Percentiles rank a stretch among this genome's conserved stretches.
Evolutionary conservation across 306 rosid genomes (phyloP).

Genomic region (Chamaecrista fasciculata): DNA sequence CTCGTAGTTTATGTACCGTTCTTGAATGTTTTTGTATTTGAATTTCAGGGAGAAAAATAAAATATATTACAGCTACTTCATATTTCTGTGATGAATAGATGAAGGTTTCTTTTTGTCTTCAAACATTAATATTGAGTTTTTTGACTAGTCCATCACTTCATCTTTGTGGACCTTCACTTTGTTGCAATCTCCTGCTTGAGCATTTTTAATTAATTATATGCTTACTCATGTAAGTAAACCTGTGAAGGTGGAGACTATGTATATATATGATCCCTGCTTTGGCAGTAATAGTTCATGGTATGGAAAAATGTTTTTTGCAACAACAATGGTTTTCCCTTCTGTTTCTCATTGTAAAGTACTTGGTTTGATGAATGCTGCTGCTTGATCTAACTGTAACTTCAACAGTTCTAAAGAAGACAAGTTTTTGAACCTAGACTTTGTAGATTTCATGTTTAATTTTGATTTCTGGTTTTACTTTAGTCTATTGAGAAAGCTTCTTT

Average conservation of each 20-base stretch:
- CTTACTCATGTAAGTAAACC: too few species aligned
- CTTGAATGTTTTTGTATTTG: background rate
- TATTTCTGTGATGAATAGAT: background rate
- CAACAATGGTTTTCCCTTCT: background rate
- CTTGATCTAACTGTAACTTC: constrained; percentile 10
- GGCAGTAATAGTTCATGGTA: background rate
- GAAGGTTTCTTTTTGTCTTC: constrained; percentile 3
- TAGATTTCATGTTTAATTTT: background rate
- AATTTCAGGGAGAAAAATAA: background rate
- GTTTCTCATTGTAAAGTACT: constrained; percentile 2
- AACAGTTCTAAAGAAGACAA: background rate
- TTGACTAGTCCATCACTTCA: background rate
- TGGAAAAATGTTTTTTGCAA: background rate
- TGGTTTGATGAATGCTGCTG: background rate
- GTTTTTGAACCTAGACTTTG: background rate
- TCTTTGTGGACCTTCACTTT: constrained; percentile 3
- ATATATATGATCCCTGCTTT: too few species aligned
- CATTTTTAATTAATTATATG: background rate
- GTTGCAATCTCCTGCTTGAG: background rate
- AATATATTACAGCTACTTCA: background rate
- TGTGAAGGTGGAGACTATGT: too few species aligned
- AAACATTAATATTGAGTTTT: background rate
- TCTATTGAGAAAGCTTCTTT: background rate
- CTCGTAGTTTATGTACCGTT: background rate
- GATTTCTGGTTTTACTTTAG: background rate